Evolutionary conservation across 257 asterid species (phyloP).

Genomic region (Mitragyna speciosa): DNA sequence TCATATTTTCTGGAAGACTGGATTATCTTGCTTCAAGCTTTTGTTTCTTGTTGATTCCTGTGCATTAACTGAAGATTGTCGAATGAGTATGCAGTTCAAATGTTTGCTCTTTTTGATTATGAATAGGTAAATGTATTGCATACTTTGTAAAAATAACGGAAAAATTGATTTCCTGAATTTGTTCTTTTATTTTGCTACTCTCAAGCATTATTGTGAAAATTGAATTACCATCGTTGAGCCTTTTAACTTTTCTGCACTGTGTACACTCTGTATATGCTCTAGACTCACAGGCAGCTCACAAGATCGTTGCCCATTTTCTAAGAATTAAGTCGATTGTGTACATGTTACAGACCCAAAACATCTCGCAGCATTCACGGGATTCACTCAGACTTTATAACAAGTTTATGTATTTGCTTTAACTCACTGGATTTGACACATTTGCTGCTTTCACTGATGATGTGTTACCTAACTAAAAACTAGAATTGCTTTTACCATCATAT

Average conservation of each 20-base stretch:
- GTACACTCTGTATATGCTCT: neutral
- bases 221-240: neutral
- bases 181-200: conserved; percentile 2
- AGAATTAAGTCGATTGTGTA: neutral
- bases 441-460: neutral
- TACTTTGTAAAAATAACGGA: conserved; percentile 10
- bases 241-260: neutral
- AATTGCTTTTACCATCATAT: neutral
- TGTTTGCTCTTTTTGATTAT: conserved; percentile 95
- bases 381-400: neutral
- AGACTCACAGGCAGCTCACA: neutral
- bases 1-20: conserved; percentile 96
- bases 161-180: neutral
- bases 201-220: neutral
- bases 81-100: conserved; percentile 71
- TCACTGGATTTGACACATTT: neutral
- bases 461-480: neutral
- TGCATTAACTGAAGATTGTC: conserved; percentile 63
- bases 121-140: conserved; percentile 69
- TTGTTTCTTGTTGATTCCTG: conserved; percentile 90
- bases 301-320: neutral
- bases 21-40: conserved; percentile 97
- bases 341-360: neutral
- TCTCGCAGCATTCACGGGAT: neutral
- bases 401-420: neutral